Percentiles rank a stretch among this genome's conserved stretches.
Evolutionary conservation across 1,139 yeast genomes (phyloP).

Genomic region (Pichia terricola): DNA sequence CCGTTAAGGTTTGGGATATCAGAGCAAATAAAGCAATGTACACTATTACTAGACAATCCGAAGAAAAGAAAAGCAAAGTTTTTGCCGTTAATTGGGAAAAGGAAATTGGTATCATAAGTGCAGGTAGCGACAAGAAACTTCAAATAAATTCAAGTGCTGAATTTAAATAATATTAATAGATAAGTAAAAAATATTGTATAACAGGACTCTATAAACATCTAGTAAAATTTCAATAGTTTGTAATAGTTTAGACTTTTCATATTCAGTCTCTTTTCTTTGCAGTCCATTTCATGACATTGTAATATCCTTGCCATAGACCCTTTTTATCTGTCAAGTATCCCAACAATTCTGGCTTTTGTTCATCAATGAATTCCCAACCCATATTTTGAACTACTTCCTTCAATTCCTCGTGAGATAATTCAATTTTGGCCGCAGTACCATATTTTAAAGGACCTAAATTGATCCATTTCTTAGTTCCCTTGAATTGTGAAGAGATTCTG

Average conservation of each 20-base stretch:
- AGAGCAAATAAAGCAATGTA: conserved; percentile 80
- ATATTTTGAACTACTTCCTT: conserved; percentile 36
- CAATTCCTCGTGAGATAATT: conserved; percentile 59
- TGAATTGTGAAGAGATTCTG: conserved; percentile 28
- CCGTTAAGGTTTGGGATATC: conserved; percentile 92
- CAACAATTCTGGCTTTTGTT: conserved; percentile 26
- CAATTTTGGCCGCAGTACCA: conserved; percentile 79
- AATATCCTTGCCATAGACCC: conserved; percentile 71
- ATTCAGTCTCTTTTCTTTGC: conserved; percentile 12
- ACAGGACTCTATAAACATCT: too few relatives aligned
- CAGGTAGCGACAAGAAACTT: conserved; percentile 87
- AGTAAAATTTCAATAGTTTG: too few relatives aligned
- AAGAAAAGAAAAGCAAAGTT: conserved; percentile 45
- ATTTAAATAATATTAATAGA: conserved; percentile 10
- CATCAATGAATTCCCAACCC: conserved; percentile 57
- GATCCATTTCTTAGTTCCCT: conserved; percentile 48
- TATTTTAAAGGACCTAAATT: conserved; percentile 83
- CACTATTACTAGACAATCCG: conserved; percentile 56
- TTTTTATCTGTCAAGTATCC: conserved; percentile 56
- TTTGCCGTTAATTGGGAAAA: conserved; percentile 82
- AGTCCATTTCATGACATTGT: conserved; percentile 51
- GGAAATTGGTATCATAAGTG: conserved; percentile 77
- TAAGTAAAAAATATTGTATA: too few relatives aligned
- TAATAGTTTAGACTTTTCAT: too few relatives aligned
- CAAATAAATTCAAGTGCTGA: conserved; percentile 53